A percentile compares a stretch with the other conserved stretches of the same genome.
These are phyloP conservation scores for Ampelocalamus luodianensis DNA, from an alignment of 176 grass and related monocot species.

Conservation along the genomic window DNA sequence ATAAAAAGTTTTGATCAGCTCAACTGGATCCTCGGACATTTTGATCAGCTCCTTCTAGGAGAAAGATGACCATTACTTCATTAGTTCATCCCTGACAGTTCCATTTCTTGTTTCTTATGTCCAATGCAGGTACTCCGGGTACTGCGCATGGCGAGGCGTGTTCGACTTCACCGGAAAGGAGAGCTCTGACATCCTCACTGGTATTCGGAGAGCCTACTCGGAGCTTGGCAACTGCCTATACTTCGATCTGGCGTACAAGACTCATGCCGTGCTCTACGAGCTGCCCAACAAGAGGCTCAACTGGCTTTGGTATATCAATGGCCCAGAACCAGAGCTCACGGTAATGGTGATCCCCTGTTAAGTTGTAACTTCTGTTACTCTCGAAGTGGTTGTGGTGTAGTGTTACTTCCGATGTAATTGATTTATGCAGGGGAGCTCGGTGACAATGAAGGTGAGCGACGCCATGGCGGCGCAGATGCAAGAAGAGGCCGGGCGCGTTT, in stretches of 20 bases:
- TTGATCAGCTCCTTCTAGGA: background rate
- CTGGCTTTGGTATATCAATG: conserved; percentile 94
- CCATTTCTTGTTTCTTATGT: background rate
- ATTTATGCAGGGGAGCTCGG: conserved; percentile 59
- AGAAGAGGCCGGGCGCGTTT: conserved; percentile 59
- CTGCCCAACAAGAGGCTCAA: conserved; percentile 69
- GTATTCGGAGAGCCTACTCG: conserved; percentile 63
- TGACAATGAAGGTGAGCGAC: conserved; percentile 67
- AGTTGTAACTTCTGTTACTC: background rate
- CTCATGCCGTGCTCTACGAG: conserved; percentile 85
- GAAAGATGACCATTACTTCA: background rate
- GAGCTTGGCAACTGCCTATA: conserved; percentile 80
- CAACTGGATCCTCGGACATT: background rate
- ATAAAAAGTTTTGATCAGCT: too few species aligned
- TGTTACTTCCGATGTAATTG: background rate
- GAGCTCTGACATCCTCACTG: conserved; percentile 48
- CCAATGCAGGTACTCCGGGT: conserved; percentile 74
- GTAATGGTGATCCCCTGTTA: conserved; percentile 33
- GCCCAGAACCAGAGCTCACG: conserved; percentile 64
- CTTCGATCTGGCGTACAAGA: conserved; percentile 76
- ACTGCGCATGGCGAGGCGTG: conserved; percentile 81
- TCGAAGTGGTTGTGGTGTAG: background rate
- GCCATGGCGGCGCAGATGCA: conserved; percentile 61
- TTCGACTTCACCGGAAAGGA: conserved; percentile 81
- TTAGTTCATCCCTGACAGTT: background rate